phyloP scores from a whole-genome alignment of 2,329 filamentous ascomycete species.

The Nigrospora oryzae region DNA sequence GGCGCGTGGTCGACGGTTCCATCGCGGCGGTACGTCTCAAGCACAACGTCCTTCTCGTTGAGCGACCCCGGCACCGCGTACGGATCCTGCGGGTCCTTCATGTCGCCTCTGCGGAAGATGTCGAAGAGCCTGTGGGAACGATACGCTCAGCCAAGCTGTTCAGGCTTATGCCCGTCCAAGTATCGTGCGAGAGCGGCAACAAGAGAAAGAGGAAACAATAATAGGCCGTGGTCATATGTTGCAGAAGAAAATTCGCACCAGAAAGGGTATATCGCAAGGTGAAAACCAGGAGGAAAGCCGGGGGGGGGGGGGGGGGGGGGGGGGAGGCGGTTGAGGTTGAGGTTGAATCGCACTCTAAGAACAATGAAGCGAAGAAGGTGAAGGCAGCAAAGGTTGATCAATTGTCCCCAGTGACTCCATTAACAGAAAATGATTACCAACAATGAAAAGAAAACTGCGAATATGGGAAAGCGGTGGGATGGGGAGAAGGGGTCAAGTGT shows the following conservation, averaged over 20 bases:
- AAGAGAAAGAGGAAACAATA: too few species aligned
- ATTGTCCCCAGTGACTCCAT: constrained; percentile 7
- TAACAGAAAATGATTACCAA: constrained; percentile 1
- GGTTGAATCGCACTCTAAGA: constrained; percentile 6
- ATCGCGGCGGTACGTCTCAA: not conserved
- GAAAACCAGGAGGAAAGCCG: not conserved
- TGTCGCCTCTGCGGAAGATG: too few species aligned
- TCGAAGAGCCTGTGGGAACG: too few species aligned
- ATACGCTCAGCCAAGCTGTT: too few species aligned
- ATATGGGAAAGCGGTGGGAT: constrained; percentile 18
- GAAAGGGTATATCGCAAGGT: not conserved
- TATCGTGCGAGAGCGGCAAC: too few species aligned
- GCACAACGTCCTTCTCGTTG: not conserved
- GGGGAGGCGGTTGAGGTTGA: not conserved
- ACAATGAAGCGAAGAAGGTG: not conserved
- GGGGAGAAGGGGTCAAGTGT: constrained; percentile 5
- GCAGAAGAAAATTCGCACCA: not conserved
- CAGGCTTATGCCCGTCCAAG: too few species aligned
- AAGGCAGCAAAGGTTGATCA: not conserved
- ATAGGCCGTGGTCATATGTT: too few species aligned
- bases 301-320: not conserved
- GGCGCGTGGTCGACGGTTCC: too few species aligned
- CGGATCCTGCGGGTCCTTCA: not conserved
- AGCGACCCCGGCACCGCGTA: constrained; percentile 1
- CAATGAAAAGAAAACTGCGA: constrained; percentile 1